Percentiles rank a stretch among this genome's conserved stretches.
Evolutionary conservation across 148 eudicot genomes (phyloP).

Genomic region (Silene uniflora): DNA sequence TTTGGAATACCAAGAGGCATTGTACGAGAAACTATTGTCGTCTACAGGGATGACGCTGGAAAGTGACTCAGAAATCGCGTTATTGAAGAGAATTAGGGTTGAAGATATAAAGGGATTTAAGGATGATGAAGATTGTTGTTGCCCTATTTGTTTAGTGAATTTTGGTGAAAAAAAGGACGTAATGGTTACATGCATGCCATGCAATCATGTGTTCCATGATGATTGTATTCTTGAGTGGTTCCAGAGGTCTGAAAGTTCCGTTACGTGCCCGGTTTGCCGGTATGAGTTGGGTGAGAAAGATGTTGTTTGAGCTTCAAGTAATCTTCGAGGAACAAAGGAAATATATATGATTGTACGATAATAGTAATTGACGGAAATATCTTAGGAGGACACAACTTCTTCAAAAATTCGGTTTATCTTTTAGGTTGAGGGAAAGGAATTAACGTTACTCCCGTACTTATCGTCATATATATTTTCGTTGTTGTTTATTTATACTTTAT

Average conservation of each 20-base stretch:
- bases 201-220: slow-evolving; percentile 9
- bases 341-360: too few species aligned
- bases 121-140: neutral
- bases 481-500: too few species aligned
- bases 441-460: too few species aligned
- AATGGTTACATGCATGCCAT: slow-evolving; percentile 6
- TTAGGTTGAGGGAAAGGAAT: too few species aligned
- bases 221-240: slow-evolving; percentile 3
- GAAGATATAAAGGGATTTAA: neutral
- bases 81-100: neutral
- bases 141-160: slow-evolving; percentile 1
- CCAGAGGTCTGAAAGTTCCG: neutral
- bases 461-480: too few species aligned
- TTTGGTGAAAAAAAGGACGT: neutral
- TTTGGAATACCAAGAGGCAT: neutral
- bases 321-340: too few species aligned
- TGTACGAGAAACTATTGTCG: neutral
- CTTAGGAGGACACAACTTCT: too few species aligned
- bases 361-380: too few species aligned
- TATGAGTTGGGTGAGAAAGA: too few species aligned
- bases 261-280: neutral
- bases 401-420: too few species aligned
- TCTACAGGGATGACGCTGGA: neutral
- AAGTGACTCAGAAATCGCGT: neutral
- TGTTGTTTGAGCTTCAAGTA: too few species aligned